A percentile compares a stretch with the other conserved stretches of the same genome.
These are phyloP conservation scores for Trichophaea hybrida DNA, from an alignment of 2,329 filamentous ascomycete genomes.

Conservation along the genomic window DNA sequence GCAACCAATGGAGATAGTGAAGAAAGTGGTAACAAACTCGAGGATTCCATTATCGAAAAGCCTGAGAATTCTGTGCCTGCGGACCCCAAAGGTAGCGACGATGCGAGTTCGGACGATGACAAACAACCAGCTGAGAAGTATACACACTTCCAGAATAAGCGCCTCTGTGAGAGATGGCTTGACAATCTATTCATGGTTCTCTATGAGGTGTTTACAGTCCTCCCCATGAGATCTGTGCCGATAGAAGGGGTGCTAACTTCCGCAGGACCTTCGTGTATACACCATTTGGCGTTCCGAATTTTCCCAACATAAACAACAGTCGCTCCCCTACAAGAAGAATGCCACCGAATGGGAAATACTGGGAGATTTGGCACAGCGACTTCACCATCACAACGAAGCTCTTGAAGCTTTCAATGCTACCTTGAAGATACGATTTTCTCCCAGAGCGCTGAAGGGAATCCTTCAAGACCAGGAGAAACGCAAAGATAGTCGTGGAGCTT, in stretches of 20 bases:
- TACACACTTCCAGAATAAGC: constrained; percentile 69
- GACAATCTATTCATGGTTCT: constrained; percentile 99
- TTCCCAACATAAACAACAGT: constrained; percentile 84
- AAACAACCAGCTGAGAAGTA: constrained; percentile 15
- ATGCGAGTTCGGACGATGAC: constrained; percentile 31
- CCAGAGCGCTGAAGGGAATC: constrained; percentile 78
- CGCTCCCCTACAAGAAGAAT: constrained; percentile 90
- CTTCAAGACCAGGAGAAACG: constrained; percentile 62
- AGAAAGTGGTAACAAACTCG: constrained; percentile 24
- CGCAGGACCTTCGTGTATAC: constrained; percentile 89
- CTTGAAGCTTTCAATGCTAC: constrained; percentile 87
- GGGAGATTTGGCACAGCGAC: constrained; percentile 75
- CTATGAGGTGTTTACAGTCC: constrained; percentile 43
- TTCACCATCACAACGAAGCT: constrained; percentile 84
- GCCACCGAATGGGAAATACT: constrained; percentile 98
- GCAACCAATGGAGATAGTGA: constrained; percentile 23
- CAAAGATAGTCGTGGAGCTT: constrained; percentile 64
- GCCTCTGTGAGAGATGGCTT: constrained; percentile 91
- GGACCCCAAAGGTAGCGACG: constrained; percentile 60
- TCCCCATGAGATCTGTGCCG: neutral
- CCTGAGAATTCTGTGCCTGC: constrained; percentile 66
- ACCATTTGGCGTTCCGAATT: constrained; percentile 99
- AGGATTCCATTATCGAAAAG: constrained; percentile 47
- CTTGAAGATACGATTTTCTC: constrained; percentile 74
- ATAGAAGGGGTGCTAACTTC: neutral